phyloP scores from a whole-genome alignment of 2,329 filamentous ascomycete genomes.

The Arthrobotrys musiformis region DNA sequence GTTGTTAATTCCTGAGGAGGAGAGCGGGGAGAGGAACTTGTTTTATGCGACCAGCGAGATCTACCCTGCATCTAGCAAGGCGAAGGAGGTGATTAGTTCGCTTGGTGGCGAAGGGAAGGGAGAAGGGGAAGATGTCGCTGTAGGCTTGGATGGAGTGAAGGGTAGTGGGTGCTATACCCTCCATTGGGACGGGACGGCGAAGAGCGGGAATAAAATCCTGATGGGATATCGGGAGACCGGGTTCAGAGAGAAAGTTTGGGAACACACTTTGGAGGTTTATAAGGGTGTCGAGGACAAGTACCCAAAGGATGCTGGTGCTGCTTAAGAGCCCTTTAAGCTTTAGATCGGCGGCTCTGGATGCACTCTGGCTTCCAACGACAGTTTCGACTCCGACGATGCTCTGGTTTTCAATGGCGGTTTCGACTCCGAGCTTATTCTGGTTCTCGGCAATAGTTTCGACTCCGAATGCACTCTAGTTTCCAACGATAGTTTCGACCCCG shows the following conservation, averaged over 20 bases:
- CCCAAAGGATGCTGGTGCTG: background rate
- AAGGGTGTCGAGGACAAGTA: conserved; percentile 41
- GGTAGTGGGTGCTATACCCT: conserved; percentile 60
- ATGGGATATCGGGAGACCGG: conserved; percentile 60
- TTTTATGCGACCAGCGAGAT: conserved; percentile 63
- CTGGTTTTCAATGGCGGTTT: background rate
- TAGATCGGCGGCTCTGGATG: no score
- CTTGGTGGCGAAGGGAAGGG: conserved; percentile 28
- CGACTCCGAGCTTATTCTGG: background rate
- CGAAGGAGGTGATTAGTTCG: background rate
- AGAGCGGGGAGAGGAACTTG: conserved; percentile 66
- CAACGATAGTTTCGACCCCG: background rate
- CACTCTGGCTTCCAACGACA: background rate
- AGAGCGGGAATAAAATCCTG: conserved; percentile 57
- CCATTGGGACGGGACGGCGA: conserved; percentile 57
- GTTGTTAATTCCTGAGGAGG: conserved; percentile 62
- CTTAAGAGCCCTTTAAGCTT: background rate
- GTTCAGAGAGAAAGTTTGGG: conserved; percentile 60
- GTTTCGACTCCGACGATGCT: background rate
- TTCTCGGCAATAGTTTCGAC: background rate
- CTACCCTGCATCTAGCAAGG: conserved; percentile 57
- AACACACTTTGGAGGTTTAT: conserved; percentile 60
- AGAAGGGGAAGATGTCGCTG: conserved; percentile 50
- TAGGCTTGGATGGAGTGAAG: conserved; percentile 59
- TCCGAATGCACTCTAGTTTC: background rate